Evolutionary conservation across 1,284 basidiomycete species (phyloP), one percentile per base, ranked within the genome.

Genomic region (Fomitopsis palustris): DNA sequence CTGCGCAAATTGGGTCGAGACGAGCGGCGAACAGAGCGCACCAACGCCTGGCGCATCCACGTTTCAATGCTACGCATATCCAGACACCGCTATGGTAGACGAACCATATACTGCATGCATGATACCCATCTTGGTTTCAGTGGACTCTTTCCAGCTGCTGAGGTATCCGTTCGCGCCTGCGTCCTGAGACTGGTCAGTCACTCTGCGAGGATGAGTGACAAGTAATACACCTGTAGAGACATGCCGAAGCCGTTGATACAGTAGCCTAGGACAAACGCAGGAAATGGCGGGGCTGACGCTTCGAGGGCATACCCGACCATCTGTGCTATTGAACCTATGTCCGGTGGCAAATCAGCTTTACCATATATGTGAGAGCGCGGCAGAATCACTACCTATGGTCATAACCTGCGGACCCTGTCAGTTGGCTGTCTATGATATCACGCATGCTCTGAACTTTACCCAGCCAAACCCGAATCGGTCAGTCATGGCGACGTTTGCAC

Each of bases 261-360:
- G 64, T 81, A 88, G 0, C 80, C 77, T 25, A 87, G 67, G 9
- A 82, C 79, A 62, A 89, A 88, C 3, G 81, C 76, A 0, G 88
- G 87, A 67, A 88, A 92, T 2, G 90, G 88, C 0, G 82, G 78
- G 2, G 81, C 82, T 17, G 86, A 75, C 14, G 81, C 77, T 63
- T 85, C 79, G 33, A 90, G 73, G 1, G 71, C 62, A 65, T 87
- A 91, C 2, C 77, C 85, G 8, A 83, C 59, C 2, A 75, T 58
- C 59, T 81, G 80, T 9, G 69, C 63, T 1, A 68, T 35, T 4
- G 78, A 72, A 0, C 64, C 66, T 65, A 53, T 10, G 14, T 9
- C 17, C 5, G 4, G n/a, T 14, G 14, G 7, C 21, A 12, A 4
- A 17, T 23, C 14, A 4, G 27, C 7, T 17, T 23, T 25, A 25